These are phyloP conservation scores for Lecanicillium sp. DNA, from an alignment of 2,329 filamentous ascomycete genomes.

Conservation along the genomic window DNA sequence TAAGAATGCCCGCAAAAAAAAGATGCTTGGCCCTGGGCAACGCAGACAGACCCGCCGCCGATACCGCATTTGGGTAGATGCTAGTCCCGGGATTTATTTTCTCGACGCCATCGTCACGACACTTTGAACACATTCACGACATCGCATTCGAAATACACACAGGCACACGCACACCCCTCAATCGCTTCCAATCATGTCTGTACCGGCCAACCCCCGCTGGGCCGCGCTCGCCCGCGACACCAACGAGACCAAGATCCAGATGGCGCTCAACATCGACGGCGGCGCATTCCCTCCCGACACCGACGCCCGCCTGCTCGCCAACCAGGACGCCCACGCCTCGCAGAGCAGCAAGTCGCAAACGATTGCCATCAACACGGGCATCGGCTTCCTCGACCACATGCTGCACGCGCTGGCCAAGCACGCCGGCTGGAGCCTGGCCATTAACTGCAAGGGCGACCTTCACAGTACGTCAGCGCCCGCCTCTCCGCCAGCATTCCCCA, in stretches of 20 bases:
- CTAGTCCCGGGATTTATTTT: too few species aligned
- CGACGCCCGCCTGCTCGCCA: constrained; percentile 42
- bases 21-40: too few species aligned
- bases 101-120: too few species aligned
- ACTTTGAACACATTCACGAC: too few species aligned
- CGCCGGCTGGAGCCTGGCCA: constrained; percentile 81
- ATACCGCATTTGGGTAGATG: not conserved
- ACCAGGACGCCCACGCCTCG: constrained; percentile 62
- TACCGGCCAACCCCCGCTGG: constrained; percentile 44
- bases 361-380: constrained; percentile 84
- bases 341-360: constrained; percentile 79
- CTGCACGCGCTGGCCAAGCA: constrained; percentile 95
- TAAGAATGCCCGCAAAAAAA: too few species aligned
- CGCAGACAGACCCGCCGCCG: not conserved
- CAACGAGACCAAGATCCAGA: constrained; percentile 95
- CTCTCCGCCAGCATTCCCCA: not conserved
- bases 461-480: constrained; percentile 58
- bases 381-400: constrained; percentile 99
- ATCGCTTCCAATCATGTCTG: constrained; percentile 1
- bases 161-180: too few species aligned
- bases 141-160: too few species aligned
- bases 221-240: constrained; percentile 80
- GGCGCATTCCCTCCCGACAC: constrained; percentile 64
- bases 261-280: constrained; percentile 89
- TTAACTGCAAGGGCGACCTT: constrained; percentile 80